Conservation (phyloP, 106 monocot species). For the Apostasia shenzhenica region DNA sequence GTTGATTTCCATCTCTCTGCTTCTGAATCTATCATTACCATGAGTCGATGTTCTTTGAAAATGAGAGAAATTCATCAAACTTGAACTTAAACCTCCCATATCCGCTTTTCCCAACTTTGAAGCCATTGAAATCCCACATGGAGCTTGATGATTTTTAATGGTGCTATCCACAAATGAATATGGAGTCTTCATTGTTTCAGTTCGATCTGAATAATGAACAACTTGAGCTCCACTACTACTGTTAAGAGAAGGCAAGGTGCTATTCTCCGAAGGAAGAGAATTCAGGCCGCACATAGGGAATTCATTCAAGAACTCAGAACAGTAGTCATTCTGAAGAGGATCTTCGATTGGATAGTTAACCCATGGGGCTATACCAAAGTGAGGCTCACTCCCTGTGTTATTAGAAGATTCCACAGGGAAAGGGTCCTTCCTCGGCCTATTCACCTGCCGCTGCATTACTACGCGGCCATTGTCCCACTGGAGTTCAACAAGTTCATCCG, state of each 20-base stretch:
- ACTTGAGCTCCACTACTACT: background rate
- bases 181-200: too few species aligned
- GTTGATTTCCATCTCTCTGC: slow-evolving; percentile 35
- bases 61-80: slow-evolving; percentile 61
- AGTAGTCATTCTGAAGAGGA: slow-evolving; percentile 30
- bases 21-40: slow-evolving; percentile 35
- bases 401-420: background rate
- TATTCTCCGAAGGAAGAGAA: slow-evolving; percentile 7
- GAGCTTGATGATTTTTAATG: too few species aligned
- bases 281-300: slow-evolving; percentile 18
- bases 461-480: slow-evolving; percentile 65
- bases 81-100: background rate
- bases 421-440: slow-evolving; percentile 19
- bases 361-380: slow-evolving; percentile 55
- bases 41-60: slow-evolving; percentile 54
- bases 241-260: too few species aligned
- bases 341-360: slow-evolving; percentile 60
- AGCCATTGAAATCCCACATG: too few species aligned
- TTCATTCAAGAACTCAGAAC: slow-evolving; percentile 45
- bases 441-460: slow-evolving; percentile 42
- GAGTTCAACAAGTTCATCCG: slow-evolving; percentile 51
- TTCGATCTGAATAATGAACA: slow-evolving; percentile 1
- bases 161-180: too few species aligned
- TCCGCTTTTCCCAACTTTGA: too few species aligned
- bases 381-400: slow-evolving; percentile 8